Percentiles rank a stretch among this genome's conserved stretches.
Conservation (phyloP, 2,329 filamentous ascomycete species). For the Xylaria sp. region DNA sequence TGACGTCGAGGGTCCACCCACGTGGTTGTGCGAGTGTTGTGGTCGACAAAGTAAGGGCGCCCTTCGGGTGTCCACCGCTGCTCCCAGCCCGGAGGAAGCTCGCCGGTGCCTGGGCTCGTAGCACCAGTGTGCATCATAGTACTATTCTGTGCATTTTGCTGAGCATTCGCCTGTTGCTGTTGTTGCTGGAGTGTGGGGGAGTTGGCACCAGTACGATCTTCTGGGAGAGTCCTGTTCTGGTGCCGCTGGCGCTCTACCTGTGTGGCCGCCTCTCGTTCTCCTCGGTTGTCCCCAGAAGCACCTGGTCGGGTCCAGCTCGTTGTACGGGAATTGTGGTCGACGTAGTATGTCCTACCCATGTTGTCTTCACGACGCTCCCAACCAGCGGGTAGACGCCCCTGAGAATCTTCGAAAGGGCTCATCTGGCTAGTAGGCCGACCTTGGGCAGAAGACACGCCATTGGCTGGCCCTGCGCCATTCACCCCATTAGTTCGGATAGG, state of each 20-base stretch:
- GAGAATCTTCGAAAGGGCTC: conserved; percentile 96
- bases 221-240: conserved; percentile 93
- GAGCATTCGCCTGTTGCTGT: conserved; percentile 58
- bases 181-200: conserved; percentile 80
- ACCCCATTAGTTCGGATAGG: conserved; percentile 62
- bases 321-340: conserved; percentile 95
- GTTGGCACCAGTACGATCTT: conserved; percentile 92
- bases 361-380: conserved; percentile 98
- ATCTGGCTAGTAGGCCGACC: conserved; percentile 67
- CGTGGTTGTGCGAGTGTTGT: conserved; percentile 97
- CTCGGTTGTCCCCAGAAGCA: conserved; percentile 80
- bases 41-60: conserved; percentile 95
- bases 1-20: conserved; percentile 98
- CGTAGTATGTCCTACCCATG: conserved; percentile 94
- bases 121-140: conserved; percentile 96
- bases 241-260: conserved; percentile 93
- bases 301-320: conserved; percentile 95
- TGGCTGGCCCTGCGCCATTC: conserved; percentile 52
- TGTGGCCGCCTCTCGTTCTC: conserved; percentile 87
- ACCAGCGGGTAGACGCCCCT: conserved; percentile 88
- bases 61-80: conserved; percentile 95
- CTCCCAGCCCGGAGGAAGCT: conserved; percentile 96
- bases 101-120: conserved; percentile 92
- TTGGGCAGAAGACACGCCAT: conserved; percentile 54
- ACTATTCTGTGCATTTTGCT: conserved; percentile 61